phyloP scores from a whole-genome alignment of 2,329 filamentous ascomycete genomes.

The Neonectria coccinea region DNA sequence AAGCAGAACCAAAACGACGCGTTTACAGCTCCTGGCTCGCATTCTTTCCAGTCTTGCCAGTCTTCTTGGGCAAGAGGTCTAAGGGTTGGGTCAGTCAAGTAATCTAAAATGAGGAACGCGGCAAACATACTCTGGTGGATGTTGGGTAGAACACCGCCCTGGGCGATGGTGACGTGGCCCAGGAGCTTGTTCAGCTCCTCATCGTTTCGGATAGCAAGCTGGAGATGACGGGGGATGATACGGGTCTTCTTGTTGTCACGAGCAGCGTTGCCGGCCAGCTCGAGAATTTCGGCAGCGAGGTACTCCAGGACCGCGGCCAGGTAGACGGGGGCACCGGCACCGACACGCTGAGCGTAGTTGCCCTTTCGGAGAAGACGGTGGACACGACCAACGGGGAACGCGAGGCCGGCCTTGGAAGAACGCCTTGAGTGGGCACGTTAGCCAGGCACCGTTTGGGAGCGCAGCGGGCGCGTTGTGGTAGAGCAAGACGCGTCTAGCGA shows the following conservation, averaged over 20 bases:
- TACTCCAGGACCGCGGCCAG: constrained; percentile 98
- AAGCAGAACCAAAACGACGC: constrained; percentile 60
- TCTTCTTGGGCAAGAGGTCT: constrained; percentile 99
- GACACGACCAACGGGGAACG: constrained; percentile 98
- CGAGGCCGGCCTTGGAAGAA: constrained; percentile 99
- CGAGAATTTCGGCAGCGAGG: constrained; percentile 97
- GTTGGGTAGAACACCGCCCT: constrained; percentile 96
- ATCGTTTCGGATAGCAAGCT: constrained; percentile 99
- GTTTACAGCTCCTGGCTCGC: constrained; percentile 93
- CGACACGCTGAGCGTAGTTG: constrained; percentile 99
- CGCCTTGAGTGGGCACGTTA: constrained; percentile 69
- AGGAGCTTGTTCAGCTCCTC: constrained; percentile 99
- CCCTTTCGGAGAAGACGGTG: constrained; percentile 99
- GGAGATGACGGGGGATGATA: constrained; percentile 98
- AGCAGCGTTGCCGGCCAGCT: constrained; percentile 97
- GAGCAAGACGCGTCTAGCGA: constrained; percentile 14
- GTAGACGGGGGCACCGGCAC: constrained; percentile 97
- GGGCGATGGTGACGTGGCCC: constrained; percentile 95
- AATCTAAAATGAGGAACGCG: background rate
- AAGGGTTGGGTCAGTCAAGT: constrained; percentile 54
- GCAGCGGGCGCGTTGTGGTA: background rate
- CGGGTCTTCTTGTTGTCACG: constrained; percentile 99
- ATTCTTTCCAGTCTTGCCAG: constrained; percentile 91
- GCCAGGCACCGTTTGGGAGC: background rate
- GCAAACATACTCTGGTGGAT: constrained; percentile 91